Base-by-base conservation (phyloP, 176 grass and related monocot species). In the Bromus sterilis region DNA sequence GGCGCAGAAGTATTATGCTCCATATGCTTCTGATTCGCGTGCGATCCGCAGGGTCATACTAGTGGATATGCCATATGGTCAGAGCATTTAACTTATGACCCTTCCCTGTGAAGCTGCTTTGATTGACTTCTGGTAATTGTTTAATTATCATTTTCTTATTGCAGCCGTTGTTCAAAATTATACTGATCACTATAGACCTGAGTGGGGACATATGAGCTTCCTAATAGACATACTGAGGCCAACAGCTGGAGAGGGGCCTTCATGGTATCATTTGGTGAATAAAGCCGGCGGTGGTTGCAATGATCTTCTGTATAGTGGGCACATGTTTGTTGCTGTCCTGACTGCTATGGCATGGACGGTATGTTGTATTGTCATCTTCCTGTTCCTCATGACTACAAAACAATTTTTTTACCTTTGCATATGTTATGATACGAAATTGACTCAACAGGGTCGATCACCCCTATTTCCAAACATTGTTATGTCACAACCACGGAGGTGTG, bases 291-390 rank as follows among this genome's bases (percentile, higher is more conserved):
- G 94, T 12, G 94, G 92, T 76, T 97, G 94, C 77, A 98, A 91
- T 80, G 95, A 98, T 58, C 88, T 98, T 82, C 85, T 98, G 60
- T 98, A 95, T 37, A 98, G 95, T 69, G 95, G 95, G 3, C 94
- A 97, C 74, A 94, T 97, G 89, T 78, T 94, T 87, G 94, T 97
- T 82, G 80, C 92, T 80, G 94, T 97, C 35, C 81, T 97, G 49
- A 97, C 94, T 65, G 94, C 89, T 89, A 97, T 97, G 94, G 92
- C 94, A 59, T 97, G 94, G 94, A 94, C 90, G 80, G 94, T 97
- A 91, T 55, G 78, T 5, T 73, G 29, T n/a, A 16, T 5, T 67
- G 71, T 80, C 35, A 0, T 56, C 20, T 80, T 48, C 63, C 0
- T 32, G 9, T 26, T 39, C 71, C 34, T 34, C 42, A 37, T 10